Evolutionary conservation across 352 stramenopile species (phyloP), one percentile per base, ranked within the genome.

Genomic region (Pythium scleroteichum): DNA sequence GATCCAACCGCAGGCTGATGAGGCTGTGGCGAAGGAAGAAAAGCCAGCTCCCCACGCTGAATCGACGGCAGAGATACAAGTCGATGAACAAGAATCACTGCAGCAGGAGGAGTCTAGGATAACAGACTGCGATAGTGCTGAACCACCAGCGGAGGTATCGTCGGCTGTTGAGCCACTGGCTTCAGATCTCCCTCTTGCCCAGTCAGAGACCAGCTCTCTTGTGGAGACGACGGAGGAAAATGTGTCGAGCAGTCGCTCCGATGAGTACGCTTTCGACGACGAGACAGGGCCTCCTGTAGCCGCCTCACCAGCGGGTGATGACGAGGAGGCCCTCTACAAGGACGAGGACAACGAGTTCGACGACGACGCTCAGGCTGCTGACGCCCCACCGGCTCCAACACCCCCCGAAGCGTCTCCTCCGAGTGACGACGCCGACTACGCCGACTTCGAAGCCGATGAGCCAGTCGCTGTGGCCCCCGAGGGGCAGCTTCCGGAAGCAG

Each of bases 301-400:
- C 38, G 10, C 24, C 5, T 24, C 16, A 27, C 16, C 20, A 13
- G 20, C 26, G 10, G 41, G 32, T 27, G 42, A 42, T 22, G 55
- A 46, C 2, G 55, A 64, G 35, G 62, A 69, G 38, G n/a, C 40
- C 1, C 24, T 40, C 24, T 44, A 66, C 24, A 60, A 66, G 26
- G 50, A 59, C 19, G 41, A 69, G 10, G 56, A 66, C 17, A 58
- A 58, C 24, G 48, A 64, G n/a, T 56, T 60, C 22, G 60, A 57
- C 2, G 52, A 67, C 2, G 59, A 60, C 10, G 2, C 19, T 14
- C 19, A 44, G 5, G 23, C n/a, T 17, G 2, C 20, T 32, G 32
- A 33, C 9, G 4, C 42, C 3, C 23, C 9, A 35, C 13, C 33
- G 1, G 7, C 20, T 45, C 2, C 23, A 24, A 12, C 24, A 12